Base-by-base conservation (phyloP, 2,329 filamentous ascomycete genomes). In the Lasiodiplodia citricola region DNA sequence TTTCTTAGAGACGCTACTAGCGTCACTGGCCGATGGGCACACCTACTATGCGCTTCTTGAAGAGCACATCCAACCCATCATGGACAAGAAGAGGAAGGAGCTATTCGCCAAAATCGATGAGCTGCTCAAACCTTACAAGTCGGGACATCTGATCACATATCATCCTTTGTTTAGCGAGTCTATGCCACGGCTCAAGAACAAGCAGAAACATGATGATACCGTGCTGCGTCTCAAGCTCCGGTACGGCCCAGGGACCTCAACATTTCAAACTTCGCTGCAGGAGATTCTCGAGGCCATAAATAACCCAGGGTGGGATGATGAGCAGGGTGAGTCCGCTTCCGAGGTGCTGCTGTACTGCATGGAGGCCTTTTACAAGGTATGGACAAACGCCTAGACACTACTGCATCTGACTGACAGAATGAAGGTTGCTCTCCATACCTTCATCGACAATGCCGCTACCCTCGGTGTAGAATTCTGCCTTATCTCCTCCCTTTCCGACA, bases 121-220 rank as follows among this genome's bases (percentile, higher is more conserved):
- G 63, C 72, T 90, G 2, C 74, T 90, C 0, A 72, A 75, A 13
- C 83, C 56, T 6, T 60, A 85, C 75, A 83, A 79, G 70, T 74
- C 75, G 10, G 73, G 80, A 0, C 83, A 87, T 71, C 85, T 85
- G 0, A 85, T 87, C 44, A 89, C 86, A 0, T 88, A 88, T 70
- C 86, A 87, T 51, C 75, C 83, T 18, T 76, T 84, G 44, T 85
- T 84, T 63, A 73, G 74, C 0, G 70, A 63, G 1, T 75, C 58
- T 0, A 58, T 78, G 8, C 75, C 78, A 62, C 72, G 75, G 28
- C 21, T 56, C 21, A 31, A 23, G 2, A 21, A 7, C 6, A 41
- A 54, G 28, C 18, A 16, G 37, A 14, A 5, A 8, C 31, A 44
- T 6, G 35, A 28, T 8, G 72, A 71, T 51, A 65, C 31, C 6